Percentiles rank a stretch among this genome's conserved stretches.
These are phyloP conservation scores for Entonaema liquescens DNA, from an alignment of 495 filamentous ascomycete genomes.

Conservation along the genomic window DNA sequence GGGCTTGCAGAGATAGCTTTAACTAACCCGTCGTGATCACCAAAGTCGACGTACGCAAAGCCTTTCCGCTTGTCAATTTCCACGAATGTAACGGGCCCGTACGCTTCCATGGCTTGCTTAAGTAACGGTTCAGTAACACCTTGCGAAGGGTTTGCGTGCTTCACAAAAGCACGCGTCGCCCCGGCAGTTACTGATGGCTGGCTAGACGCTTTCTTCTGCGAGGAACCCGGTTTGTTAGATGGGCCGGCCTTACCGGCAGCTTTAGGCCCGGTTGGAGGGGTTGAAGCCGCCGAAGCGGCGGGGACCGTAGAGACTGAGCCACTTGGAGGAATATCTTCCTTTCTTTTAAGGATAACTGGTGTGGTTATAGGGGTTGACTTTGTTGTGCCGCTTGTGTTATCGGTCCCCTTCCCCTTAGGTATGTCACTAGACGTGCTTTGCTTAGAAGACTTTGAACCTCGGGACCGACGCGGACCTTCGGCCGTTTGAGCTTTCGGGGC, in stretches of 20 bases:
- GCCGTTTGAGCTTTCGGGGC: slow-evolving; percentile 43
- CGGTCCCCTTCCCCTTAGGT: slow-evolving; percentile 40
- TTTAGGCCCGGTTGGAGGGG: slow-evolving; percentile 49
- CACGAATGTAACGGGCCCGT: slow-evolving; percentile 75
- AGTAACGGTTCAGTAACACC: slow-evolving; percentile 85
- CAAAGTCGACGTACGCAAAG: slow-evolving; percentile 90
- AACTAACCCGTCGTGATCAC: slow-evolving; percentile 70
- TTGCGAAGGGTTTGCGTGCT: slow-evolving; percentile 90
- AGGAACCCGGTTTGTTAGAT: slow-evolving; percentile 25
- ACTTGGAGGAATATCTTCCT: slow-evolving; percentile 33
- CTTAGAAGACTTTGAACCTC: slow-evolving; percentile 45
- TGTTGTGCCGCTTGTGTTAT: slow-evolving; percentile 31
- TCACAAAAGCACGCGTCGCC: slow-evolving; percentile 86
- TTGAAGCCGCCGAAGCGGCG: slow-evolving; percentile 43
- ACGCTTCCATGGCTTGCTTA: slow-evolving; percentile 72
- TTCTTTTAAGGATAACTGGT: slow-evolving; percentile 44
- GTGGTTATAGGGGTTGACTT: slow-evolving; percentile 40
- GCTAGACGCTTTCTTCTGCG: slow-evolving; percentile 39
- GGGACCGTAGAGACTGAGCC: slow-evolving; percentile 41
- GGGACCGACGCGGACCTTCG: slow-evolving; percentile 38
- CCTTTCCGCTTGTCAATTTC: slow-evolving; percentile 94
- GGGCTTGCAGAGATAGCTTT: slow-evolving; percentile 85
- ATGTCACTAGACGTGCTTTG: slow-evolving; percentile 45
- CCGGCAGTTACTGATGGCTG: slow-evolving; percentile 56
- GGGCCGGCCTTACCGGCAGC: slow-evolving; percentile 39